Evolutionary conservation across 2,329 filamentous ascomycete species (phyloP), one percentile per base, ranked within the genome.

Genomic region (Colletotrichum coccodes): DNA sequence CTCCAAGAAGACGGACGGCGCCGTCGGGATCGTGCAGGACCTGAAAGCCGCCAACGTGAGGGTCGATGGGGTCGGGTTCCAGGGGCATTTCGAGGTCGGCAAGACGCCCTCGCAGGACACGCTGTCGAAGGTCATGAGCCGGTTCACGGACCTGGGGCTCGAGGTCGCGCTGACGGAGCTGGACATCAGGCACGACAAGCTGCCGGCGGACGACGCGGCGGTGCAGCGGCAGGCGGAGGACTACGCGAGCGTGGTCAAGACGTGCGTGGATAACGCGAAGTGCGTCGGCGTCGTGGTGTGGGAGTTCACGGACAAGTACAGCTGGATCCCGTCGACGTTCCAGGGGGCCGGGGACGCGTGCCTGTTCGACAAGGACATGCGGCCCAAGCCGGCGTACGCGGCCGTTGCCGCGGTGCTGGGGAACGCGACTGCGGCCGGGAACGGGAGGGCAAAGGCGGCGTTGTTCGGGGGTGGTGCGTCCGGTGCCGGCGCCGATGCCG

Each of bases 141-240:
- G 91, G n/a, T 88, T 86, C 38, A 78, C 75, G 11, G 80, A 84
- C 3, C 84, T 83, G 16, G 77, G 82, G 14, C 76, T 77, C 38
- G 89, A 92, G 74, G 85, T 91, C 36, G 89, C 90, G 7, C 83
- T 92, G 49, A 92, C 90, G 2, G 90, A 92, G 80, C 83, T 92
- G 23, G 91, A 94, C 75, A 92, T 94, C 73, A 84, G 85, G 54
- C 80, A 81, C n/a, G 88, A 86, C 3, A 80, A 84, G 21, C 72
- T 84, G 3, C 78, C 79, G 14, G 90, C 92, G 75, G 92, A 90
- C 73, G 78, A 84, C 18, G 83, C 85, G 28, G 83, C 88, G 26
- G 82, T 84, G 71, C 83, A 77, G 28, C 80, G 82, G 46, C 88
- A 90, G 77, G 83, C 82, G 0, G 72, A 72, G 16, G 83, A 85